These are phyloP conservation scores for Exophiala viscosa DNA, from an alignment of 2,329 filamentous ascomycete genomes.

Conservation along the genomic window DNA sequence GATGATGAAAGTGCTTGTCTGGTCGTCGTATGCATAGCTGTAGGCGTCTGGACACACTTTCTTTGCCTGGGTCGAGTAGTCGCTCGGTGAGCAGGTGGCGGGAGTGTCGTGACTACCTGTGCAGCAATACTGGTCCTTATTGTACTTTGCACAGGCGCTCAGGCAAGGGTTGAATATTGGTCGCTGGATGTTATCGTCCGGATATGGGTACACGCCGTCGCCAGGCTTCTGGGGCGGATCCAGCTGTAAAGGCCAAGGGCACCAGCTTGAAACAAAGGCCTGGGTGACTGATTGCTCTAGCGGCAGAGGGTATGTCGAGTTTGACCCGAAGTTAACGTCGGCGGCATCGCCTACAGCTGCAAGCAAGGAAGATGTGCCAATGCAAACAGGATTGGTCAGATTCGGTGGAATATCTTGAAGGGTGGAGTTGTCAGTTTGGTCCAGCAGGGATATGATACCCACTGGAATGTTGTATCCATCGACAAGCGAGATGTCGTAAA, in stretches of 20 bases:
- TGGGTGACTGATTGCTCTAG: constrained; percentile 61
- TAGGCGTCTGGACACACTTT: constrained; percentile 78
- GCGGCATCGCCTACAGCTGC: constrained; percentile 45
- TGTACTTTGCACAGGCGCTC: constrained; percentile 69
- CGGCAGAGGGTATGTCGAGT: constrained; percentile 63
- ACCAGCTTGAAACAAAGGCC: constrained; percentile 63
- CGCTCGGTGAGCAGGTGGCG: constrained; percentile 60
- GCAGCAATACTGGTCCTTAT: constrained; percentile 68
- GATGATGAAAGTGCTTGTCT: constrained; percentile 56
- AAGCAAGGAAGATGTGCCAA: constrained; percentile 64
- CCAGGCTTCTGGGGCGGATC: constrained; percentile 65
- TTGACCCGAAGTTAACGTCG: constrained; percentile 60
- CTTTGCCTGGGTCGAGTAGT: constrained; percentile 69
- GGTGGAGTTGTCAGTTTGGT: constrained; percentile 56
- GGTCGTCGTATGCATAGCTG: constrained; percentile 64
- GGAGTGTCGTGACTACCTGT: constrained; percentile 64
- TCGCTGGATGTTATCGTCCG: constrained; percentile 67
- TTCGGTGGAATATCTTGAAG: constrained; percentile 66
- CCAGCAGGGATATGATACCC: constrained; percentile 34
- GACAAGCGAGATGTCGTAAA: constrained; percentile 80
- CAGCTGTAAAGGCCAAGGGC: constrained; percentile 73
- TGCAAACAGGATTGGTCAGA: constrained; percentile 71
- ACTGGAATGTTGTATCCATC: constrained; percentile 73
- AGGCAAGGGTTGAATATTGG: constrained; percentile 74
- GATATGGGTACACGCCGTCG: constrained; percentile 76